These are phyloP conservation scores for California macrophylla DNA, from an alignment of 441 rosid species.

Conservation along the genomic window DNA sequence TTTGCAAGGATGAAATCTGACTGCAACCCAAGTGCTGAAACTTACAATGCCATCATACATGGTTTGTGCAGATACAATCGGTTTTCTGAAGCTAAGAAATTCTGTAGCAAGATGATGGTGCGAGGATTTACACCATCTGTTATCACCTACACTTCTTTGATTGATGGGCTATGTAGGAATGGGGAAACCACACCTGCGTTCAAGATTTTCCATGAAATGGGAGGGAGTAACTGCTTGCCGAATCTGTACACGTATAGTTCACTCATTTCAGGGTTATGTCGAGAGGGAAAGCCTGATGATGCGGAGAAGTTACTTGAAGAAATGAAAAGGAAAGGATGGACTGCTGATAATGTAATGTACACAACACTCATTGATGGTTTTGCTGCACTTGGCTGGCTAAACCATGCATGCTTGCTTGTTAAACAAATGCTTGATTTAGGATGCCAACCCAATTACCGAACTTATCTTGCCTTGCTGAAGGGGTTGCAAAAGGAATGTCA, in stretches of 20 bases:
- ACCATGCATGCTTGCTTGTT: constrained; percentile 42
- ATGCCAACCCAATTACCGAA: constrained; percentile 45
- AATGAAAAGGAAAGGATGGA: constrained; percentile 37
- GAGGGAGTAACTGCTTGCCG: constrained; percentile 34
- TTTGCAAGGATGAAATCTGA: constrained; percentile 40
- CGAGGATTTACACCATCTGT: constrained; percentile 38
- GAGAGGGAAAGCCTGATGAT: constrained; percentile 38
- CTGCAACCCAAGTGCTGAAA: constrained; percentile 35
- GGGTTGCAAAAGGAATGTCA: constrained; percentile 41
- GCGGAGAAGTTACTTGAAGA: constrained; percentile 46
- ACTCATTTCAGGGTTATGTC: constrained; percentile 50
- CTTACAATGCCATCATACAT: constrained; percentile 41
- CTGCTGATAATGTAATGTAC: constrained; percentile 40
- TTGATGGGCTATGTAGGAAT: constrained; percentile 40
- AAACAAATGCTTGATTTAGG: constrained; percentile 35
- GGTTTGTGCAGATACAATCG: constrained; percentile 35
- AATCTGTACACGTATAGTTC: constrained; percentile 44
- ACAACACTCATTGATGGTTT: constrained; percentile 49
- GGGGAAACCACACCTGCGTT: constrained; percentile 34
- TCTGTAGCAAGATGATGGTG: constrained; percentile 32
- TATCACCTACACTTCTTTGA: constrained; percentile 48
- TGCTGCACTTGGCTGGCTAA: constrained; percentile 39
- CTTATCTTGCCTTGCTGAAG: constrained; percentile 43
- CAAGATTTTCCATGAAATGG: constrained; percentile 44
- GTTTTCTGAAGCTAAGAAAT: constrained; percentile 32